These are phyloP conservation scores for Nidularia pulvinata DNA, from an alignment of 768 basidiomycete genomes.

Conservation along the genomic window DNA sequence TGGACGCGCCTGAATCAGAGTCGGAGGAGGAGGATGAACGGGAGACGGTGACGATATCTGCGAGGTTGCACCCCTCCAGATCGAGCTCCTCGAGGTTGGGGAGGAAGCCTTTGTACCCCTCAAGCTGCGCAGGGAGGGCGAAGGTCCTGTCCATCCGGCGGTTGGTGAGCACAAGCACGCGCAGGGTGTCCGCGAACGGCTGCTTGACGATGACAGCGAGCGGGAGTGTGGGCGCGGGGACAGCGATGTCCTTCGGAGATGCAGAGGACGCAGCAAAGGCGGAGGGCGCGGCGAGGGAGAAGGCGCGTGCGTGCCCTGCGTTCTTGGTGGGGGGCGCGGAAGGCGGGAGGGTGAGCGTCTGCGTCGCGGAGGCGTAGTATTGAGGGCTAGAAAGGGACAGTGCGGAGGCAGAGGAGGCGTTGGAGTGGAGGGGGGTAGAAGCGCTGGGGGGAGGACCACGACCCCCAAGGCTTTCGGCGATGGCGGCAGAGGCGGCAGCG, in stretches of 20 bases:
- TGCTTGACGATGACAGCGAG: slow-evolving; percentile 60
- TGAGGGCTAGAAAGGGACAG: slow-evolving; percentile 51
- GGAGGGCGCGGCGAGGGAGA: slow-evolving; percentile 45
- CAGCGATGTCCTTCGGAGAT: slow-evolving; percentile 21
- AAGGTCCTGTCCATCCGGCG: slow-evolving; percentile 70
- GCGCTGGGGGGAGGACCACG: slow-evolving; percentile 14
- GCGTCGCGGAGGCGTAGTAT: slow-evolving; percentile 54
- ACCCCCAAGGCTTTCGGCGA: slow-evolving; percentile 4
- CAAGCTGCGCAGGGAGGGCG: slow-evolving; percentile 39
- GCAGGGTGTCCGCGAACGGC: slow-evolving; percentile 58
- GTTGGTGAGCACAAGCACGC: slow-evolving; percentile 57
- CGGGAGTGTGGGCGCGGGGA: slow-evolving; percentile 72
- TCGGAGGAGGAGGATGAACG: slow-evolving; percentile 14
- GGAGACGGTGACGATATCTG: slow-evolving; percentile 54
- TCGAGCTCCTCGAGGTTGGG: slow-evolving; percentile 74
- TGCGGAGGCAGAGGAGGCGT: background rate
- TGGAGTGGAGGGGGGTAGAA: slow-evolving; percentile 6
- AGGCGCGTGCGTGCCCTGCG: slow-evolving; percentile 55
- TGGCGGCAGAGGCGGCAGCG: slow-evolving; percentile 14
- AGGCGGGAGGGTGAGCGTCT: slow-evolving; percentile 66
- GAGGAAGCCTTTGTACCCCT: slow-evolving; percentile 38
- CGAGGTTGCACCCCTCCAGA: slow-evolving; percentile 72
- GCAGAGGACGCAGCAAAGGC: slow-evolving; percentile 9
- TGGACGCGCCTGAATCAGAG: slow-evolving; percentile 24
- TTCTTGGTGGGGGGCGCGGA: slow-evolving; percentile 53